Base-by-base conservation (phyloP, 768 basidiomycete species). In the Tricholoma terreum region DNA sequence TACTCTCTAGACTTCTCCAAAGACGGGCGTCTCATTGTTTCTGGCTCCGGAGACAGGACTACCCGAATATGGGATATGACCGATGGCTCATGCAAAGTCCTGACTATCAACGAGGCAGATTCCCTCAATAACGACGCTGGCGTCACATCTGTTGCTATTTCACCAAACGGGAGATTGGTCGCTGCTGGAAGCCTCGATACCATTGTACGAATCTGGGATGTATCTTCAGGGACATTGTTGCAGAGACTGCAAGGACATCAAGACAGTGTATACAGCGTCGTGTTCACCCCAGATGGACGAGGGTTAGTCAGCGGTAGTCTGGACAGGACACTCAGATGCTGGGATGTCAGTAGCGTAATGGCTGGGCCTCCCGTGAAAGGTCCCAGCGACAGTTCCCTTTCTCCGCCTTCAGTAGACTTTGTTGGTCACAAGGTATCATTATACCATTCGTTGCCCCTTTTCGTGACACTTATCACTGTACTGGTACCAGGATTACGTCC, bases 241-340 rank as follows among this genome's bases (percentile, higher is more conserved):
- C 90, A 91, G 67, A 74, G 85, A 30, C 73, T 95, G 51, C 73
- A 81, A 45, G 92, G 92, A 0, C 93, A 95, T 68, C 78, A 79
- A 51, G 90, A 94, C 65, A 89, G 87, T 51, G 93, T 95, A 33
- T 94, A 94, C 70, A 88, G 88, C 46, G 82, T 94, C 2, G 92
- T 91, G 24, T 99, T 98, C 73, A 92, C 92, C 1, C 93, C 92
- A 0, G 94, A 96, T 65, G 94, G 94, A 17, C 85, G 86, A 66
- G 89, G 87, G 5, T 78, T 99, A 58, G 92, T 98, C 8, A 94
- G 90, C 59, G 96, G 95, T 24, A 93, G 90, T 72, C 73, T 95
- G 67, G 92, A 95, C 67, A 89, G 90, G 78, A 92, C 89, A 27
- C 69, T 95, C 57, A 92, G 93, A 71, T 84, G 88, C 58, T 94